Evolutionary conservation across 148 eudicot genomes (phyloP).

Genomic region (Fagopyrum tataricum): DNA sequence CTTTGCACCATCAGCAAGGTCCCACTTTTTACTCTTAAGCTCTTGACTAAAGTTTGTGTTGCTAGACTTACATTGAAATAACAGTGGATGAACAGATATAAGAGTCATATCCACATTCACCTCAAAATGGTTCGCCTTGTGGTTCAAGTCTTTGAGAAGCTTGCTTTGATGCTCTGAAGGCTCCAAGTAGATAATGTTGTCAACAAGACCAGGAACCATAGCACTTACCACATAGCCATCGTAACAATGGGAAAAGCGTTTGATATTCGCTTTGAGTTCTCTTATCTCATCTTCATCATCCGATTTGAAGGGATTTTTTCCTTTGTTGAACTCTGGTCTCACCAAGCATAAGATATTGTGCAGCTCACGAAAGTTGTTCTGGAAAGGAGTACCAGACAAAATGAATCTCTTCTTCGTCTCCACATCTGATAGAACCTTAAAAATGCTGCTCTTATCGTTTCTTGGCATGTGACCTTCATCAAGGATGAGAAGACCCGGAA

Average conservation of each 20-base stretch:
- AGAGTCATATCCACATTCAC: neutral
- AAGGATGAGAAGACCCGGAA: conserved; percentile 38
- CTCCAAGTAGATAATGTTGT: neutral
- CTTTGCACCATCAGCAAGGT: conserved; percentile 23
- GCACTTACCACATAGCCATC: neutral
- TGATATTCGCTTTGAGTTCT: neutral
- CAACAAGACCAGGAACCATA: neutral
- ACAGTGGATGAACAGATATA: neutral
- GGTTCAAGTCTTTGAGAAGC: neutral
- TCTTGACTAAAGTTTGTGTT: neutral
- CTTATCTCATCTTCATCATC: conserved; percentile 14
- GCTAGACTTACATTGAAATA: neutral
- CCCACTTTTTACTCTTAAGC: conserved; percentile 16
- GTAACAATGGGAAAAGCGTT: neutral
- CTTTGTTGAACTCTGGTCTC: conserved; percentile 35
- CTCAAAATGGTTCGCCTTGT: neutral
- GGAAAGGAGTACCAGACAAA: conserved; percentile 90
- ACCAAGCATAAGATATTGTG: conserved; percentile 53
- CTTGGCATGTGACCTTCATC: conserved; percentile 90
- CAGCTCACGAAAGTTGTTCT: conserved; percentile 72
- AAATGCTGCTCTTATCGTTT: conserved; percentile 43
- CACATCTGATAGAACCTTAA: conserved; percentile 43
- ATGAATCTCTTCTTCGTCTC: conserved; percentile 52
- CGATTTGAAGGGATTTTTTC: conserved; percentile 3
- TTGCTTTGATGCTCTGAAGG: neutral